Percentiles rank a stretch among this genome's conserved stretches.
phyloP scores from a whole-genome alignment of 495 filamentous ascomycete species.

The Cenococcum geophilum region DNA sequence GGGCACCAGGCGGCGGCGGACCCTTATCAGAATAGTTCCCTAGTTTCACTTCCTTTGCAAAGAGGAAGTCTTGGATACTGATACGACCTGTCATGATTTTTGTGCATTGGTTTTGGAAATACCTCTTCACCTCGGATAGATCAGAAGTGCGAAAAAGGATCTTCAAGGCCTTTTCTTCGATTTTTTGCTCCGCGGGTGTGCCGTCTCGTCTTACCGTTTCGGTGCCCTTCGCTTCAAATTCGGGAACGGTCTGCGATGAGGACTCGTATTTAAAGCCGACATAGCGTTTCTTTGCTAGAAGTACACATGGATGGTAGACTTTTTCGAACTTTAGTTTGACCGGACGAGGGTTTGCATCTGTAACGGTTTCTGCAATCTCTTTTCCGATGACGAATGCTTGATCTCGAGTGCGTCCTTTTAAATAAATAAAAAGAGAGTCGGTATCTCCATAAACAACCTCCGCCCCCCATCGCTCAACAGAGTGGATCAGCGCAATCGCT shows the following conservation, averaged over 20 bases:
- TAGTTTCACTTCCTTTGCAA: slow-evolving; percentile 83
- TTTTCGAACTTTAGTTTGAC: slow-evolving; percentile 98
- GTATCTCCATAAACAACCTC: slow-evolving; percentile 99
- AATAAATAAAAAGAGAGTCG: slow-evolving; percentile 88
- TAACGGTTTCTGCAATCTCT: slow-evolving; percentile 87
- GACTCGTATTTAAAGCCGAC: slow-evolving; percentile 96
- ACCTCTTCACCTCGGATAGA: slow-evolving; percentile 80
- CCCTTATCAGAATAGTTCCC: slow-evolving; percentile 81
- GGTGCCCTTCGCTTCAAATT: slow-evolving; percentile 97
- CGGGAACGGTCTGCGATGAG: slow-evolving; percentile 67
- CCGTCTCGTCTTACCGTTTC: slow-evolving; percentile 94
- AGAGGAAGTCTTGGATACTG: slow-evolving; percentile 92
- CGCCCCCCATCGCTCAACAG: slow-evolving; percentile 76
- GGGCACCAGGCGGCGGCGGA: slow-evolving; percentile 74
- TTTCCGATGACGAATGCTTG: slow-evolving; percentile 89
- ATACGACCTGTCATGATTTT: slow-evolving; percentile 90
- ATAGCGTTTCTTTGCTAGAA: slow-evolving; percentile 95
- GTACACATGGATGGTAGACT: slow-evolving; percentile 88
- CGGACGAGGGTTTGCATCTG: slow-evolving; percentile 82
- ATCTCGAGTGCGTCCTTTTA: slow-evolving; percentile 77
- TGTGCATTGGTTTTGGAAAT: slow-evolving; percentile 82
- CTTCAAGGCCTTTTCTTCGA: slow-evolving; percentile 89
- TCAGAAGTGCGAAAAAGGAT: slow-evolving; percentile 86
- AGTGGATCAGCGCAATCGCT: slow-evolving; percentile 88
- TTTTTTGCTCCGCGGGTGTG: slow-evolving; percentile 92